phyloP scores from a whole-genome alignment of 345 rosid species.

The Rubroshorea leprosula region DNA sequence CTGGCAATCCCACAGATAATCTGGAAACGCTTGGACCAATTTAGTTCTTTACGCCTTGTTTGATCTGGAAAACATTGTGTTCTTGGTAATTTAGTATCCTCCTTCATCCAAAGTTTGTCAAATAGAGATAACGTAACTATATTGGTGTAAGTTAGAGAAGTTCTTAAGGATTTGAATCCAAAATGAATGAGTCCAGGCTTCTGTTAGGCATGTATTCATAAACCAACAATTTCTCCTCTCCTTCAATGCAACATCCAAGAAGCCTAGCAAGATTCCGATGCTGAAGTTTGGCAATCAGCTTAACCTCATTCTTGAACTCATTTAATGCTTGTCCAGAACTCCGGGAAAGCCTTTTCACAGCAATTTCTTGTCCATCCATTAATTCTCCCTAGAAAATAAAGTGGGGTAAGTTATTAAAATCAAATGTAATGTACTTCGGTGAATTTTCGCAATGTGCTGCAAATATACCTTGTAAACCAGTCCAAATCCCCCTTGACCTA shows the following conservation, averaged over 20 bases:
- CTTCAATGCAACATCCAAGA: conserved; percentile 5
- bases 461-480: conserved; percentile 28
- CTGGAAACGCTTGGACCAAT: conserved; percentile 31
- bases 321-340: conserved; percentile 33
- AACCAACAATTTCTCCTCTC: conserved; percentile 2
- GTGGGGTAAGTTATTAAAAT: conserved; percentile 12
- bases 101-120: no score
- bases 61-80: conserved; percentile 17
- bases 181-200: conserved; percentile 24
- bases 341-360: conserved; percentile 38
- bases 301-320: conserved; percentile 41
- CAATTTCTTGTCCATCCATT: conserved; percentile 32
- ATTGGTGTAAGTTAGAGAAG: background rate
- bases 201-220: conserved; percentile 5
- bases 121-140: background rate
- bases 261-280: conserved; percentile 40
- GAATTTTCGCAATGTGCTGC: background rate
- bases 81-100: background rate
- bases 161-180: conserved; percentile 13
- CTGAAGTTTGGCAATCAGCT: conserved; percentile 34
- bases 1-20: conserved; percentile 35
- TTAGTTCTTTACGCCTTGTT: conserved; percentile 15
- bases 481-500: conserved; percentile 39
- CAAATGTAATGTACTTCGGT: no score
- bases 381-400: conserved; percentile 29